Evolutionary conservation across 176 grass and related monocot genomes (phyloP).

Genomic region (Oryza meyeriana): DNA sequence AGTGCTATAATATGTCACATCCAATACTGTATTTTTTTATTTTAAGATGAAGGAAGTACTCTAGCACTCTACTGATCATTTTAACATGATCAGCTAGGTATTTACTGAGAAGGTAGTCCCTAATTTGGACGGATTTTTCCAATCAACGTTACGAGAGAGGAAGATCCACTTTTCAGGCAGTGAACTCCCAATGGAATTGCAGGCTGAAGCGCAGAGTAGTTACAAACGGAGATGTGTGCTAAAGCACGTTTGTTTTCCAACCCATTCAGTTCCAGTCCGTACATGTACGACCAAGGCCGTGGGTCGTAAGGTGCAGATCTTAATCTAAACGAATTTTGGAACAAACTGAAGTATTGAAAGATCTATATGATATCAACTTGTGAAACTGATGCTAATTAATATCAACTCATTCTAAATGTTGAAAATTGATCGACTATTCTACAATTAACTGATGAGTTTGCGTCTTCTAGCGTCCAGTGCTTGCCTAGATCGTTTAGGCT

Average conservation of each 20-base stretch:
- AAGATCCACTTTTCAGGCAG: not conserved
- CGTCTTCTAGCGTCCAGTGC: not conserved
- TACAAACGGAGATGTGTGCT: too few relatives aligned
- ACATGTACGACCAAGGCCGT: not conserved
- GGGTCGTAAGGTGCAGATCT: not conserved
- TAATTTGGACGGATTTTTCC: not conserved
- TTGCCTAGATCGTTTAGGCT: not conserved
- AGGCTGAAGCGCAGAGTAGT: too few relatives aligned
- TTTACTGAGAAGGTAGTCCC: too few relatives aligned
- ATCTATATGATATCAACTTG: not conserved
- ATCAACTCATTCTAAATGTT: not conserved
- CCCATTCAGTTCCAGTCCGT: not conserved
- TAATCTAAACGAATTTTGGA: not conserved
- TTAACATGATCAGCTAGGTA: too few relatives aligned
- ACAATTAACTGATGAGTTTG: not conserved
- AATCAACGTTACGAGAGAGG: not conserved
- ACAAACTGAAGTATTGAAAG: not conserved
- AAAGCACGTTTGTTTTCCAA: not conserved
- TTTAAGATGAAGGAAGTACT: too few relatives aligned
- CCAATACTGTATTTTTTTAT: too few relatives aligned
- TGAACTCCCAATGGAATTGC: not conserved
- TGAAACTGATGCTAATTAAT: not conserved
- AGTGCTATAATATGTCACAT: too few relatives aligned
- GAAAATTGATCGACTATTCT: not conserved
- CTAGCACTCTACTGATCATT: too few relatives aligned